A percentile compares a stretch with the other conserved stretches of the same genome.
These are phyloP conservation scores for Actinomortierella ambigua DNA, from an alignment of 371 early-diverging fungal species.

Conservation along the genomic window DNA sequence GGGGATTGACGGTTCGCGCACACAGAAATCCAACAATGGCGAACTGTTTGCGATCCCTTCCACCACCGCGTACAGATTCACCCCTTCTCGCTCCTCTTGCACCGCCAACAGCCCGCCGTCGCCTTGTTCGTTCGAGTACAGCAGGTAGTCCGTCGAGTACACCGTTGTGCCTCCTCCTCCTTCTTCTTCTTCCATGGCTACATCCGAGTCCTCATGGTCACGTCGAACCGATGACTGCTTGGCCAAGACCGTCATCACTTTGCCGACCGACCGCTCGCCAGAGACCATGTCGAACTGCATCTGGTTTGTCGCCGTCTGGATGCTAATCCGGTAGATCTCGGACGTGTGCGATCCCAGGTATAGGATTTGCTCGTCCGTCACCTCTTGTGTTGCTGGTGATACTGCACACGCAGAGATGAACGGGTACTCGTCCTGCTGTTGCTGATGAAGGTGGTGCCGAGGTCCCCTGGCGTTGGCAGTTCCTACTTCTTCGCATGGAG, in stretches of 20 bases:
- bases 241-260: conserved; percentile 23
- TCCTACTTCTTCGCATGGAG: neutral
- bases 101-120: conserved; percentile 27
- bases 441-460: neutral
- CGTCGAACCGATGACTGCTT: conserved; percentile 6
- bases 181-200: conserved; percentile 1
- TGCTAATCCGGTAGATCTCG: conserved; percentile 28
- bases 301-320: conserved; percentile 11
- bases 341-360: conserved; percentile 38
- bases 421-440: conserved; percentile 2
- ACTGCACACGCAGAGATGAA: conserved; percentile 37
- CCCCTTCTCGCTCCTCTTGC: conserved; percentile 23
- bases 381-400: conserved; percentile 12
- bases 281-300: conserved; percentile 34
- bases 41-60: conserved; percentile 19
- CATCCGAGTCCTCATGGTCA: too few species aligned
- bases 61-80: conserved; percentile 26
- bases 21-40: conserved; percentile 34
- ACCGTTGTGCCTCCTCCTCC: neutral
- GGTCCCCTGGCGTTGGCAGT: too few species aligned
- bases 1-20: conserved; percentile 22
- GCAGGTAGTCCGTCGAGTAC: conserved; percentile 23
- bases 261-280: conserved; percentile 29
- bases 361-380: conserved; percentile 20
- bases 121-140: conserved; percentile 36